These are phyloP conservation scores for Parachaetomium inaequale DNA, from an alignment of 495 filamentous ascomycete genomes.

Conservation along the genomic window DNA sequence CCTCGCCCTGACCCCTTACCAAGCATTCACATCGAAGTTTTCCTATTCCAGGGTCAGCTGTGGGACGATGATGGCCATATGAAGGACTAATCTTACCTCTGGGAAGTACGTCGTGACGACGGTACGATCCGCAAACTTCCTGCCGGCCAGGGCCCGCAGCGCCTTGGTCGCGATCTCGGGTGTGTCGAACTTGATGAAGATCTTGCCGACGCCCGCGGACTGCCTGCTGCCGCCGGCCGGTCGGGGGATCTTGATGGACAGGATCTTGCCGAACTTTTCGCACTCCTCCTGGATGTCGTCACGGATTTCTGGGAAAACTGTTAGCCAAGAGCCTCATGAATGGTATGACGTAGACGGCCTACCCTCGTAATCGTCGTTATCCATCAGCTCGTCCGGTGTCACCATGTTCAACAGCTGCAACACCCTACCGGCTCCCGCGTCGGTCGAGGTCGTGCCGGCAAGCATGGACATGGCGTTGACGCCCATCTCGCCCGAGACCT, in stretches of 20 bases:
- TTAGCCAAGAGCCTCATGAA: neutral
- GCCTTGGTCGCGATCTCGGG: constrained; percentile 78
- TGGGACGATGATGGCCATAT: neutral
- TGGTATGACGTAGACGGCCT: constrained; percentile 25
- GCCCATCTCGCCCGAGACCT: constrained; percentile 88
- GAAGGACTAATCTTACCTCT: constrained; percentile 56
- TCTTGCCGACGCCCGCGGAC: constrained; percentile 91
- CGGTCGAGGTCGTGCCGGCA: constrained; percentile 79
- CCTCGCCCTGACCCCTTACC: constrained; percentile 46
- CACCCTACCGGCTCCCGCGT: constrained; percentile 73
- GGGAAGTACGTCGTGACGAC: constrained; percentile 95
- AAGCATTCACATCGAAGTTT: constrained; percentile 73
- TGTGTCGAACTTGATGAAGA: constrained; percentile 88
- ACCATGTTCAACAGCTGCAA: constrained; percentile 97
- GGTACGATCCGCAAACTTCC: constrained; percentile 92
- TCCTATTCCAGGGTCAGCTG: constrained; percentile 51
- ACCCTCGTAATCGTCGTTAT: constrained; percentile 93
- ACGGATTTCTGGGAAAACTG: constrained; percentile 69
- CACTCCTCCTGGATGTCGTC: constrained; percentile 92
- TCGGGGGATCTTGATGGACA: constrained; percentile 86
- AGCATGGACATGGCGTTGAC: constrained; percentile 99
- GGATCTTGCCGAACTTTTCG: constrained; percentile 76
- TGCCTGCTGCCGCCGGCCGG: constrained; percentile 76
- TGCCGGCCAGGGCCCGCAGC: constrained; percentile 78
- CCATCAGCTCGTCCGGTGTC: constrained; percentile 89